Percentiles rank a stretch among this genome's conserved stretches.
These are phyloP conservation scores for Leptodontidium sp. DNA, from an alignment of 2,329 filamentous ascomycete species.

Conservation along the genomic window DNA sequence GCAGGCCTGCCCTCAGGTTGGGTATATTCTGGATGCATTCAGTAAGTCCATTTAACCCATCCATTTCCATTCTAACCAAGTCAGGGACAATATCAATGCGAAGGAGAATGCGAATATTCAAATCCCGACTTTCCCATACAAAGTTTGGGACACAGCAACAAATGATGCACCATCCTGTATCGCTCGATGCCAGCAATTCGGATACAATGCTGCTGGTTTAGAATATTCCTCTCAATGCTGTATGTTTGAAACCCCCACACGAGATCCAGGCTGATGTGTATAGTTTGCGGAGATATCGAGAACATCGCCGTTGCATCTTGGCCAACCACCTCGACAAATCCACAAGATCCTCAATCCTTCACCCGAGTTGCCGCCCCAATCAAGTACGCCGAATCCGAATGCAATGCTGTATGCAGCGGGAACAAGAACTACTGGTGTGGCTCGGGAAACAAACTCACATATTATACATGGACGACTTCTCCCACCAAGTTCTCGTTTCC, in stretches of 20 bases:
- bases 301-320: slow-evolving; percentile 33
- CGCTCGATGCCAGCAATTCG: slow-evolving; percentile 30
- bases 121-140: slow-evolving; percentile 34
- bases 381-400: slow-evolving; percentile 32
- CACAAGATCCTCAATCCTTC: slow-evolving; percentile 25
- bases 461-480: slow-evolving; percentile 31
- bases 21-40: slow-evolving; percentile 40
- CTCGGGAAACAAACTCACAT: slow-evolving; percentile 34
- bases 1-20: slow-evolving; percentile 34
- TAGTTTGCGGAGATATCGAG: slow-evolving; percentile 46
- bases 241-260: slow-evolving; percentile 12
- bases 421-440: slow-evolving; percentile 33
- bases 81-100: slow-evolving; percentile 64
- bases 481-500: slow-evolving; percentile 54
- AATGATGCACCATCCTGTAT: slow-evolving; percentile 31
- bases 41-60: slow-evolving; percentile 43
- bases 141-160: slow-evolving; percentile 25
- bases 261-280: slow-evolving; percentile 23
- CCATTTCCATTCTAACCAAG: slow-evolving; percentile 59
- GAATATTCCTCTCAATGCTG: slow-evolving; percentile 36
- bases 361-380: slow-evolving; percentile 47
- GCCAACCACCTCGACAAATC: slow-evolving; percentile 32
- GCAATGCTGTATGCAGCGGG: slow-evolving; percentile 33
- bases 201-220: slow-evolving; percentile 35
- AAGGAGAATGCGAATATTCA: slow-evolving; percentile 46